Evolutionary conservation across 139 green algal species (phyloP), one percentile per base, ranked within the genome.

Genomic region (Axilococcus clingmanii): DNA sequence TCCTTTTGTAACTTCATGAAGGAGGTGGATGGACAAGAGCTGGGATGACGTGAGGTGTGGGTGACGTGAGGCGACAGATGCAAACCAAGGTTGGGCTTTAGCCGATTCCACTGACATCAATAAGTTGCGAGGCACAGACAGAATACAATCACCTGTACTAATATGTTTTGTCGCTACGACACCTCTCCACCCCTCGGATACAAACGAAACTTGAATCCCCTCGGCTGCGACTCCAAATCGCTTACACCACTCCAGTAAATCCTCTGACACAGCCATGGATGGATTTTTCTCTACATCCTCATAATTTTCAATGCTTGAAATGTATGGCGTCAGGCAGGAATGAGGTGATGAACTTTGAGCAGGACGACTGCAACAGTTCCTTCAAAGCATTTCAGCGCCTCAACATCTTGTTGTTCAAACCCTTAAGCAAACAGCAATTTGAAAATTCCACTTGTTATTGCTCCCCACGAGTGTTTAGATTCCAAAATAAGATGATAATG

Each of bases 11-110:
- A 66, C 35, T 48, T 93, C 82, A 27, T 75, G 55, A 29, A 92
- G 72, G 32, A 92, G 63, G 51, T 91, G 80, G 2, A 73, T 52
- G 0, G 48, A 48, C 5, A 91, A 66, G 3, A 89, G 53, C 72
- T 89, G 71, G 6, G 15, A 37, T 23, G 8, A 43, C 19, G 12
- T 49, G 40, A 44, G 41, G 7, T 19, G 34, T 42, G 37, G 5
- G 14, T 16, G 9, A 20, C 20, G 15, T 9, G 7, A 7, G 8
- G 7, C 7, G 17, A n/a, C 27, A 36, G 24, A n/a, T 15, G 16
- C 9, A 37, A 66, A 33, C 20, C 57, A 35, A 2, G 31, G 8
- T 25, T 74, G 63, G 24, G 42, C 46, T 35, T 17, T 16, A 0
- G 73, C 72, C 12, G 57, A 74, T 22, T 73, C 28, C 0, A 30